A percentile compares a stretch with the other conserved stretches of the same genome.
These are phyloP conservation scores for Colletotrichum cuscutae DNA, from an alignment of 2,329 filamentous ascomycete species.

Conservation along the genomic window DNA sequence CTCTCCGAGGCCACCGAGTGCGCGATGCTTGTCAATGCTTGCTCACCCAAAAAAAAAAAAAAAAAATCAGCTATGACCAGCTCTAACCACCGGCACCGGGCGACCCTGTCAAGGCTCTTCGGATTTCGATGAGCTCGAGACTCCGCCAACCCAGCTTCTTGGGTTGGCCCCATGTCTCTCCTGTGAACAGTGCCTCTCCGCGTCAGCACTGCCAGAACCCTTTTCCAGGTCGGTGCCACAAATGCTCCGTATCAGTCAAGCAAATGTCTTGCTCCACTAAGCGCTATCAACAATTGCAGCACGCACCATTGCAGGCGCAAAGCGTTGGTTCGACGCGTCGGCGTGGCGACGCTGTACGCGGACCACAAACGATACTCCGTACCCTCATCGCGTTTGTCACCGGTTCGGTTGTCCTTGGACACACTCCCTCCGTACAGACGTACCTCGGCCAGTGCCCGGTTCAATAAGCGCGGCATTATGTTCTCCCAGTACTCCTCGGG, in stretches of 20 bases:
- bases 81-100: not conserved
- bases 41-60: not conserved
- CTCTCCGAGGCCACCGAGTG: not conserved
- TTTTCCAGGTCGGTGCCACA: not conserved
- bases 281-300: not conserved
- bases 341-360: not conserved
- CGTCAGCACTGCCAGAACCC: not conserved
- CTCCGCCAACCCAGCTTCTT: constrained; percentile 18
- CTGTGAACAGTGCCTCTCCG: not conserved
- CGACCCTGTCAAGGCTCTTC: not conserved
- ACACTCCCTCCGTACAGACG: not conserved
- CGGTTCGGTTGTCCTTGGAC: not conserved
- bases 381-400: not conserved
- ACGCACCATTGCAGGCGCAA: not conserved
- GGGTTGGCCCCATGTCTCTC: constrained; percentile 13
- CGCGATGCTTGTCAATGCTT: not conserved
- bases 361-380: not conserved
- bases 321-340: constrained; percentile 5
- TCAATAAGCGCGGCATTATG: not conserved
- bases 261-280: not conserved
- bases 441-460: constrained; percentile 9
- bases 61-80: constrained; percentile 12
- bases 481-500: too few relatives aligned
- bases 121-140: not conserved
- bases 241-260: not conserved